Conservation (phyloP, 768 basidiomycete species). For the Filobasidium floriforme region DNA sequence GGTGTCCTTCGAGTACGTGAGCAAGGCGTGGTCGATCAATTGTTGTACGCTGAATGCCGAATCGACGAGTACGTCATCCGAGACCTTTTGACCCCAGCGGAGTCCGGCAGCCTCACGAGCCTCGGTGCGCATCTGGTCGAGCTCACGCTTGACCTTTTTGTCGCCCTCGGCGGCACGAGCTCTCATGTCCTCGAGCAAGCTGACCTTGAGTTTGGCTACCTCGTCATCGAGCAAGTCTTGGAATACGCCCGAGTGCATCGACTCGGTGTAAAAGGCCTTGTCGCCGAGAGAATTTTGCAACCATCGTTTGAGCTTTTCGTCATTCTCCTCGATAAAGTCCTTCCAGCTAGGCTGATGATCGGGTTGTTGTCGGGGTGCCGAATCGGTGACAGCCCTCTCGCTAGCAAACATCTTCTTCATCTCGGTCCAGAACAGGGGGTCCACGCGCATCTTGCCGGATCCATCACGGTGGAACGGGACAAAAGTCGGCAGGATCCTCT, state of each 20-base stretch:
- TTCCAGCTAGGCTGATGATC: slow-evolving; percentile 29
- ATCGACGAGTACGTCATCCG: slow-evolving; percentile 55
- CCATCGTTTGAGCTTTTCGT: slow-evolving; percentile 40
- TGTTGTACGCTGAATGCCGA: slow-evolving; percentile 61
- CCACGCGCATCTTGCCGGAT: slow-evolving; percentile 40
- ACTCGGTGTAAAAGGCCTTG: slow-evolving; percentile 31
- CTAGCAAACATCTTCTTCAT: slow-evolving; percentile 45
- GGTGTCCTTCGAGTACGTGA: slow-evolving; percentile 65
- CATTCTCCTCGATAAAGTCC: slow-evolving; percentile 38
- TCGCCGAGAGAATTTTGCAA: slow-evolving; percentile 37
- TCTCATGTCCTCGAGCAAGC: slow-evolving; percentile 6
- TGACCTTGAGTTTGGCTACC: slow-evolving; percentile 30
- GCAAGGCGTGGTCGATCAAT: slow-evolving; percentile 69
- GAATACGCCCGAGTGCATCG: slow-evolving; percentile 41
- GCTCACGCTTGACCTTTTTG: background rate
- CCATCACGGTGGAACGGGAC: slow-evolving; percentile 42
- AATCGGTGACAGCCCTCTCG: slow-evolving; percentile 24
- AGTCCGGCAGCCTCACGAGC: slow-evolving; percentile 14
- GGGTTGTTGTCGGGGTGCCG: background rate
- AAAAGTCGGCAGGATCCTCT: slow-evolving; percentile 44
- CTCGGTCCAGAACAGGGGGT: slow-evolving; percentile 48
- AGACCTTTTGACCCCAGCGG: slow-evolving; percentile 45
- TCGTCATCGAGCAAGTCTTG: slow-evolving; percentile 43
- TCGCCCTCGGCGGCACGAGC: background rate
- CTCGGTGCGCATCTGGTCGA: background rate